Evolutionary conservation across 2,329 filamentous ascomycete species (phyloP).

Genomic region (Cryphonectria japonica): DNA sequence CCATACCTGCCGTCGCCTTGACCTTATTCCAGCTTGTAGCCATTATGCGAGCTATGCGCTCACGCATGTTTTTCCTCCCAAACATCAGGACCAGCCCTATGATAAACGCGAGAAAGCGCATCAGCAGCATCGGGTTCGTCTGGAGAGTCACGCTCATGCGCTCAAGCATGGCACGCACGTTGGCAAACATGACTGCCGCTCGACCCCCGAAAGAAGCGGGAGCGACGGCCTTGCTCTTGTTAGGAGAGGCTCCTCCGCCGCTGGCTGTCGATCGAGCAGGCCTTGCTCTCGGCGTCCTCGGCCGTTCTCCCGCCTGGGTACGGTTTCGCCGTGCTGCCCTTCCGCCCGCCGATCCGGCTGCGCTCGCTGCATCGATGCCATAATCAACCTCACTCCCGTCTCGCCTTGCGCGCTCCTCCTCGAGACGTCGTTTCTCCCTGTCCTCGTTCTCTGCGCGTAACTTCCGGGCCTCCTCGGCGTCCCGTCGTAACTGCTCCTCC

Average conservation of each 20-base stretch:
- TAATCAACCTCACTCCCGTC: slow-evolving; percentile 68
- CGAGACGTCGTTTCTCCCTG: slow-evolving; percentile 53
- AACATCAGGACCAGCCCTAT: slow-evolving; percentile 77
- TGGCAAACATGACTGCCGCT: slow-evolving; percentile 57
- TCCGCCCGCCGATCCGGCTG: slow-evolving; percentile 40
- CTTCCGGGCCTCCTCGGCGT: slow-evolving; percentile 61
- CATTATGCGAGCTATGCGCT: slow-evolving; percentile 72
- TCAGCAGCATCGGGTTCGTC: slow-evolving; percentile 60
- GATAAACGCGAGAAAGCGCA: slow-evolving; percentile 75
- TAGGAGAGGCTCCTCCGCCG: slow-evolving; percentile 16
- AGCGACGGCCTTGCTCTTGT: slow-evolving; percentile 39
- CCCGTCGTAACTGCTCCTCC: slow-evolving; percentile 59
- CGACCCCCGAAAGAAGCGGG: slow-evolving; percentile 48
- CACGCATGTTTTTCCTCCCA: slow-evolving; percentile 73
- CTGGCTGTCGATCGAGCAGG: slow-evolving; percentile 23
- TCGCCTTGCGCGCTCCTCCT: slow-evolving; percentile 56
- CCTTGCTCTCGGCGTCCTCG: slow-evolving; percentile 20
- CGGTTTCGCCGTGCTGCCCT: slow-evolving; percentile 20
- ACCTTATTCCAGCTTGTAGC: slow-evolving; percentile 79
- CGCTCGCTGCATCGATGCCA: slow-evolving; percentile 62
- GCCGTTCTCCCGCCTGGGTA: slow-evolving; percentile 17
- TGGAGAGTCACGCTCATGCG: slow-evolving; percentile 54
- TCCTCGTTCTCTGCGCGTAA: slow-evolving; percentile 63
- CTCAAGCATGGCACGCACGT: slow-evolving; percentile 56
- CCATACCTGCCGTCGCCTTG: slow-evolving; percentile 87